Evolutionary conservation across 2,329 filamentous ascomycete species (phyloP), one percentile per base, ranked within the genome.

Genomic region (Pyrenochaeta sp.): DNA sequence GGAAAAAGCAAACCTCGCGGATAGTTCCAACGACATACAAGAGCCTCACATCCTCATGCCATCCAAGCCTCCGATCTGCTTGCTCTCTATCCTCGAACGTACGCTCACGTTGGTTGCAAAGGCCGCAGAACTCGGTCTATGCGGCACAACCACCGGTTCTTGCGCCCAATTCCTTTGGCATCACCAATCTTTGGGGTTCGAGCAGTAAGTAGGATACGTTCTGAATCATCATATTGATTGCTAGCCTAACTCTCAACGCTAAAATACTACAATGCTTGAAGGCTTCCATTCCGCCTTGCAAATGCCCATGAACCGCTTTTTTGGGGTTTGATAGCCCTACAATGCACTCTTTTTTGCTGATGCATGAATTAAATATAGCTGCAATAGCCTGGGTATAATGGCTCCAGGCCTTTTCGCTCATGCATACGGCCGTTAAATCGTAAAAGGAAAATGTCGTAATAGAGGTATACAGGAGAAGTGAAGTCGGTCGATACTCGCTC

Each of bases 321-420:
- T 40, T 35, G 35, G 42, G 52, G 29, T 39, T 26, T 9, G 35
- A 35, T 44, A 48, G 34, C 34, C 35, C 27, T 31, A 30, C 21
- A 24, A 30, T 48, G 9, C 49, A 21, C 55, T 52, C 41, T 51
- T 58, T 58, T 56, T 46, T 44, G 34, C 48, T 43, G 39, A 50
- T 55, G 50, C 51, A 54, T 54, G 58, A 51, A 47, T 37, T 37
- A 30, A 44, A 47, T 53, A 32, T 60, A 55, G 58, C 55, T 44
- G 50, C 50, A n/a, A 37, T 55, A 41, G 59, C 62, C 64, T 65
- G 64, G 55, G 55, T 67, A 67, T 55, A 61, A 55, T 54, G 52
- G 58, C 63, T 62, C 64, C 64, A 65, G 52, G 63, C 65, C 58
- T 55, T n/a, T 29, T 48, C 53, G 61, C 60, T 59, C 52, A 65